Percentiles rank a stretch among this genome's conserved stretches.
Evolutionary conservation across 495 filamentous ascomycete species (phyloP).

Genomic region (Lophiostoma macrostomum): DNA sequence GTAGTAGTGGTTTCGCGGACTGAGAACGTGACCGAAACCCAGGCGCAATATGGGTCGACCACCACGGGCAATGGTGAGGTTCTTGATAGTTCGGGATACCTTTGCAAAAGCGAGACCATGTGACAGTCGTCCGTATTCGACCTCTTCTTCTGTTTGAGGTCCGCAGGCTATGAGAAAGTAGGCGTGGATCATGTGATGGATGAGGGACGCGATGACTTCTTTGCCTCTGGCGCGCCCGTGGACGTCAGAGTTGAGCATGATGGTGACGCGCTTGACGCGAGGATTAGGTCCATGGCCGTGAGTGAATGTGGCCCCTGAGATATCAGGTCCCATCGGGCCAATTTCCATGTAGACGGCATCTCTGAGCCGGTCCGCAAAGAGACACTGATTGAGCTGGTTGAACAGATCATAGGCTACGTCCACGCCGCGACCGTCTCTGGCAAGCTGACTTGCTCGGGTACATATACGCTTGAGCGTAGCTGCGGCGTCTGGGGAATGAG

Average conservation of each 20-base stretch:
- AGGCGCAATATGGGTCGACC: conserved; percentile 23
- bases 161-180: conserved; percentile 31
- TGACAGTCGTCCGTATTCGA: conserved; percentile 15
- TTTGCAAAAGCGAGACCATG: conserved; percentile 31
- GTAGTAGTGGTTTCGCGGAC: neutral
- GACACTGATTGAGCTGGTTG: conserved; percentile 17
- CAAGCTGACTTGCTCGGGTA: neutral
- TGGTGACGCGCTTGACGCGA: conserved; percentile 18
- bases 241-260: conserved; percentile 20
- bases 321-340: conserved; percentile 4
- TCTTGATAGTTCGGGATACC: conserved; percentile 28
- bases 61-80: conserved; percentile 4
- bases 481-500: conserved; percentile 11
- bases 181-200: conserved; percentile 38
- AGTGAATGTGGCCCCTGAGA: conserved; percentile 24
- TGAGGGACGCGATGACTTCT: conserved; percentile 21
- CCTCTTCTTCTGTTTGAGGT: conserved; percentile 13
- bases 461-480: conserved; percentile 9
- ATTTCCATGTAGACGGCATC: conserved; percentile 25
- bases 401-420: conserved; percentile 20
- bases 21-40: conserved; percentile 22
- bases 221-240: neutral
- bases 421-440: neutral
- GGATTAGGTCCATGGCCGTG: conserved; percentile 11
- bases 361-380: conserved; percentile 27